Percentiles rank a stretch among this genome's conserved stretches.
Conservation (phyloP, 2,329 filamentous ascomycete species). For the Diaporthe helianthi region DNA sequence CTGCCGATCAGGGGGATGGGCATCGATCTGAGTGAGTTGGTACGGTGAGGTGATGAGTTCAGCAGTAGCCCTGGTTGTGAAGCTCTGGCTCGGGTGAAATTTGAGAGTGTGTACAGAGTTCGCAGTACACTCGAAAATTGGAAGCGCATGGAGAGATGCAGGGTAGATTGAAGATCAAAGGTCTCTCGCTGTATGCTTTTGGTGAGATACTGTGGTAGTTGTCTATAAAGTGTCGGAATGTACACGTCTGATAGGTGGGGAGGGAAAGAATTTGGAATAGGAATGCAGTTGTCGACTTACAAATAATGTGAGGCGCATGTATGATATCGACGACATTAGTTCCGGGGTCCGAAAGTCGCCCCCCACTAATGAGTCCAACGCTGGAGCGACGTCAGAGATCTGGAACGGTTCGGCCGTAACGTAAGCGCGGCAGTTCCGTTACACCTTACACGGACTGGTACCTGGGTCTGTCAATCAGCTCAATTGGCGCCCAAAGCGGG, state of each 20-base stretch:
- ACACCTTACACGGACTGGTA: background rate
- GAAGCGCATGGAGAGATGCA: slow-evolving; percentile 54
- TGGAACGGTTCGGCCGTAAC: slow-evolving; percentile 14
- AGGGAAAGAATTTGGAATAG: background rate
- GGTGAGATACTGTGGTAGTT: background rate
- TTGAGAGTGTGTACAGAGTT: slow-evolving; percentile 55
- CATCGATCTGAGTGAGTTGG: slow-evolving; percentile 63
- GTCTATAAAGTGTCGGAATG: background rate
- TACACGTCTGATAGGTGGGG: slow-evolving; percentile 31
- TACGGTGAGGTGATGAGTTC: slow-evolving; percentile 38
- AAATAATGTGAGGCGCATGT: slow-evolving; percentile 29
- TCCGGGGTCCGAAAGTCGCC: slow-evolving; percentile 19
- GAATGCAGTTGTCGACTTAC: slow-evolving; percentile 12
- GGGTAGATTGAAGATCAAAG: background rate
- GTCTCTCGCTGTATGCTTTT: background rate
- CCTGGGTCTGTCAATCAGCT: background rate
- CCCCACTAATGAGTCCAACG: slow-evolving; percentile 18
- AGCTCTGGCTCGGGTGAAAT: slow-evolving; percentile 48
- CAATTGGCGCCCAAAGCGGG: slow-evolving; percentile 19
- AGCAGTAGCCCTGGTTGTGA: slow-evolving; percentile 34
- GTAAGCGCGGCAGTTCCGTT: background rate
- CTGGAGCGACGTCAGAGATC: slow-evolving; percentile 30
- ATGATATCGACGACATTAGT: slow-evolving; percentile 23
- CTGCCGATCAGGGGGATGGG: slow-evolving; percentile 81
- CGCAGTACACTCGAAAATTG: slow-evolving; percentile 55